Conservation (phyloP, 345 rosid species). For the Eutrema yunnanense region DNA sequence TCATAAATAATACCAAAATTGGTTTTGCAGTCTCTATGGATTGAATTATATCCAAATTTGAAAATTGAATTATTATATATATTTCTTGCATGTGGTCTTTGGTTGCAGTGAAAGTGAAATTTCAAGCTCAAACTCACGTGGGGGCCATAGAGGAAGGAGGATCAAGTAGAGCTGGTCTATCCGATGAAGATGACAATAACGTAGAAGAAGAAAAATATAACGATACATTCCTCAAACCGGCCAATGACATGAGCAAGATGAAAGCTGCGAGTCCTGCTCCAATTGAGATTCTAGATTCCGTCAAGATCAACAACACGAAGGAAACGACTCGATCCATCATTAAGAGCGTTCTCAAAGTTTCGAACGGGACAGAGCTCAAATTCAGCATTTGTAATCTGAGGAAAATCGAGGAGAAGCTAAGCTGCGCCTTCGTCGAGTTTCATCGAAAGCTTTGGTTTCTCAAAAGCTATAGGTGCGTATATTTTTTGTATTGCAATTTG, state of each 20-base stretch:
- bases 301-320: conserved; percentile 33
- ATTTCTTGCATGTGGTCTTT: neutral
- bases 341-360: conserved; percentile 31
- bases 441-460: conserved; percentile 60
- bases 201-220: neutral
- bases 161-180: conserved; percentile 29
- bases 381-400: conserved; percentile 47
- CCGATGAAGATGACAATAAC: conserved; percentile 6
- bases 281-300: conserved; percentile 32
- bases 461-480: conserved; percentile 46
- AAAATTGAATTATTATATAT: neutral
- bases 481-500: neutral
- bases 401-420: conserved; percentile 47
- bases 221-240: neutral
- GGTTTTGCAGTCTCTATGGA: too few species aligned
- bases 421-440: conserved; percentile 47
- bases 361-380: conserved; percentile 31
- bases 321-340: conserved; percentile 49
- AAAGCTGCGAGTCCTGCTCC: conserved; percentile 28
- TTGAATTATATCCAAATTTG: neutral
- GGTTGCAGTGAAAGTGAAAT: conserved; percentile 22
- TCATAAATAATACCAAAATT: too few species aligned
- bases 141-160: conserved; percentile 44
- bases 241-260: neutral
- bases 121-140: conserved; percentile 16